Evolutionary conservation across 2,329 filamentous ascomycete genomes (phyloP).

Genomic region (Diaporthe batatas): DNA sequence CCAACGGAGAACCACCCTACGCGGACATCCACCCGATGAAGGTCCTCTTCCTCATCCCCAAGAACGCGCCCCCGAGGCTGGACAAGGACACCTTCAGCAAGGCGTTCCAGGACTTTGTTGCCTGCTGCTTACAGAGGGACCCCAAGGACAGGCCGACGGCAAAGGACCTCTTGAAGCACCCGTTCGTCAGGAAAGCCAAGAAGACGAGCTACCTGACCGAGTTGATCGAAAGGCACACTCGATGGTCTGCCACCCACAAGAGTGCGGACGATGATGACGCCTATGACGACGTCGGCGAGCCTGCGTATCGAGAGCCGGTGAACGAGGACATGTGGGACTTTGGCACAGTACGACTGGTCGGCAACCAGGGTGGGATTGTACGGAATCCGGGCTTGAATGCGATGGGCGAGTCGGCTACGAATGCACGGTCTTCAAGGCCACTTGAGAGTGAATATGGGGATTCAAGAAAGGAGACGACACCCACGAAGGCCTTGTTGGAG

Average conservation of each 20-base stretch:
- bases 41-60: slow-evolving; percentile 94
- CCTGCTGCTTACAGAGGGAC: slow-evolving; percentile 87
- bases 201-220: slow-evolving; percentile 97
- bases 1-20: slow-evolving; percentile 92
- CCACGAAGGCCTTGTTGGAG: slow-evolving; percentile 62
- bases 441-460: slow-evolving; percentile 65
- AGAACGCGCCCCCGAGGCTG: slow-evolving; percentile 87
- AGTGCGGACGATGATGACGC: slow-evolving; percentile 75
- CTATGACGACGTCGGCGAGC: slow-evolving; percentile 64
- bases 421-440: slow-evolving; percentile 74
- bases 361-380: slow-evolving; percentile 70
- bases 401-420: slow-evolving; percentile 86
- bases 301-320: slow-evolving; percentile 68
- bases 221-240: slow-evolving; percentile 89
- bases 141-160: slow-evolving; percentile 90
- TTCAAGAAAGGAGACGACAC: slow-evolving; percentile 59
- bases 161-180: slow-evolving; percentile 87
- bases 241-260: slow-evolving; percentile 88
- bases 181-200: slow-evolving; percentile 91
- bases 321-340: slow-evolving; percentile 98
- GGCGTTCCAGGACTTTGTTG: slow-evolving; percentile 86
- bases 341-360: slow-evolving; percentile 89
- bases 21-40: slow-evolving; percentile 99
- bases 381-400: slow-evolving; percentile 73
- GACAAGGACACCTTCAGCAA: slow-evolving; percentile 82